phyloP scores from a whole-genome alignment of 2,329 filamentous ascomycete species.

The Hypoxylon sp. region DNA sequence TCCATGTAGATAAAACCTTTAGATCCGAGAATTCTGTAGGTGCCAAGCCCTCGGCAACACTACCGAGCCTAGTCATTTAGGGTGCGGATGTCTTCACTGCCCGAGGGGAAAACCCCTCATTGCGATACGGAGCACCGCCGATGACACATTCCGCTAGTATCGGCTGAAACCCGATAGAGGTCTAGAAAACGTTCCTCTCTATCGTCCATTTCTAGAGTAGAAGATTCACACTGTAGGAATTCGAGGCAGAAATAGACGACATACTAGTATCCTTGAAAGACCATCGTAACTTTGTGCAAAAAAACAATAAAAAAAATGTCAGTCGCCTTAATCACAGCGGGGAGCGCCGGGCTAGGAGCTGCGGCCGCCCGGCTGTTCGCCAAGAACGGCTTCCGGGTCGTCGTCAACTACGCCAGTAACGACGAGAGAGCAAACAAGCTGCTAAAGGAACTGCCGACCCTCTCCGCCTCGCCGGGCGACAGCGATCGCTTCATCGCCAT shows the following conservation, averaged over 20 bases:
- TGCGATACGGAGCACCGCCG: not conserved
- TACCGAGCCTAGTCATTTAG: not conserved
- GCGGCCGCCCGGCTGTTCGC: conserved; percentile 75
- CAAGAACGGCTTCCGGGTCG: conserved; percentile 73
- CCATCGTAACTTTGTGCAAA: not conserved
- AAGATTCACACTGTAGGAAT: not conserved
- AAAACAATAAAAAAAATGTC: conserved; percentile 35
- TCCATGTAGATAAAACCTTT: not conserved
- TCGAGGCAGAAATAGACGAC: not conserved
- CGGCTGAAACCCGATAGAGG: conserved; percentile 6
- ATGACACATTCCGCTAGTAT: not conserved
- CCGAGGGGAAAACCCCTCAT: conserved; percentile 3
- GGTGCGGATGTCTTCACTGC: not conserved
- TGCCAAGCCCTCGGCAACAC: conserved; percentile 4
- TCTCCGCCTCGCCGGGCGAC: conserved; percentile 54
- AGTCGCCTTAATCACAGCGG: conserved; percentile 63
- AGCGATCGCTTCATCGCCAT: conserved; percentile 60
- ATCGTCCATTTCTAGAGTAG: not conserved
- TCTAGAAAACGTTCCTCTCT: not conserved
- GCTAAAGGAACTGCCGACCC: conserved; percentile 63
- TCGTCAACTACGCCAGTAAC: conserved; percentile 78
- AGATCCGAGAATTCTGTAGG: not conserved
- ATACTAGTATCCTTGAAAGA: not conserved
- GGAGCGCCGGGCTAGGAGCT: conserved; percentile 76
- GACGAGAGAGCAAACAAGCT: conserved; percentile 69